These are phyloP conservation scores for Chaetomidium leptoderma DNA, from an alignment of 495 filamentous ascomycete genomes.

Conservation along the genomic window DNA sequence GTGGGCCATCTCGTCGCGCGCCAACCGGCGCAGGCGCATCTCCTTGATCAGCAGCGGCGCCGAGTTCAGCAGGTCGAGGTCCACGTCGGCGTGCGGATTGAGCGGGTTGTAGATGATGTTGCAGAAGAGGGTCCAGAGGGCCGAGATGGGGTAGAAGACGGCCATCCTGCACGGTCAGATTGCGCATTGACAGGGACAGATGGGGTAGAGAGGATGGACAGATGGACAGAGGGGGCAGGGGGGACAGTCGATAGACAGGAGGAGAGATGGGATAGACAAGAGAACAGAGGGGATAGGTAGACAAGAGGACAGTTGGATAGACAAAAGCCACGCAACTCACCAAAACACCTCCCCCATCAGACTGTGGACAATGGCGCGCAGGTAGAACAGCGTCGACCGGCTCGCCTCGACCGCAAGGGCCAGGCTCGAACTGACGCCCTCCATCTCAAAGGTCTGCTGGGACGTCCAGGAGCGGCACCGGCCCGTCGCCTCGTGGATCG, in stretches of 20 bases:
- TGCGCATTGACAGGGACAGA: not conserved
- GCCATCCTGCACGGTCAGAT: conserved; percentile 33
- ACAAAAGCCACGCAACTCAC: conserved; percentile 33
- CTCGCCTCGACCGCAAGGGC: conserved; percentile 50
- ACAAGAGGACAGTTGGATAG: not conserved
- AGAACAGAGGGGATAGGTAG: too few species aligned
- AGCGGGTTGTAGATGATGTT: conserved; percentile 48
- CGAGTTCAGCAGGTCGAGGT: conserved; percentile 41
- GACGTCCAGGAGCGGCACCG: conserved; percentile 37
- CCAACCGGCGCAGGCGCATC: conserved; percentile 39
- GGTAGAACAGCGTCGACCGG: conserved; percentile 47
- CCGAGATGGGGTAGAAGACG: conserved; percentile 52
- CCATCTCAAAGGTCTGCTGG: conserved; percentile 29
- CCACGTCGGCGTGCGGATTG: conserved; percentile 42
- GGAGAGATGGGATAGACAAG: not conserved
- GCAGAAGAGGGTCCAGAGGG: conserved; percentile 48
- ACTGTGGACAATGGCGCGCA: conserved; percentile 39
- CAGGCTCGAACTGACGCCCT: conserved; percentile 48
- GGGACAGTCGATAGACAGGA: too few species aligned
- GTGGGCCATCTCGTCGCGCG: conserved; percentile 43
- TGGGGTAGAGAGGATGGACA: not conserved
- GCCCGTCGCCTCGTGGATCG: conserved; percentile 51
- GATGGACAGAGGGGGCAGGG: not conserved
- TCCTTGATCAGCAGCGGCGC: conserved; percentile 42
- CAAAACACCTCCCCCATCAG: conserved; percentile 47